Evolutionary conservation across 352 stramenopile genomes (phyloP).

Genomic region (Phytopythium cucurbitacearum): DNA sequence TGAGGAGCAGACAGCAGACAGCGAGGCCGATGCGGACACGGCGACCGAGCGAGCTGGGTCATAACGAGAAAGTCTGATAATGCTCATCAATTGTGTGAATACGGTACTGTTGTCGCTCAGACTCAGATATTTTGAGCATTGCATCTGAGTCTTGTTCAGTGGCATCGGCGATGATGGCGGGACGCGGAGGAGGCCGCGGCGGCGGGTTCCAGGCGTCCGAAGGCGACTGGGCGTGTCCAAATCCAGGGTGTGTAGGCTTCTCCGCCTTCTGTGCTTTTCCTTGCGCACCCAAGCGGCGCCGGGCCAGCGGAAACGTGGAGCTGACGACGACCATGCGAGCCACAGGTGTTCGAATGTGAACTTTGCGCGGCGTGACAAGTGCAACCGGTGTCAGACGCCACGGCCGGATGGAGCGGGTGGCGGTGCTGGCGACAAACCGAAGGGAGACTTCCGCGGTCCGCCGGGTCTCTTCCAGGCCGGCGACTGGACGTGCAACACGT

Average conservation of each 20-base stretch:
- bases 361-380: constrained; percentile 73
- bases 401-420: constrained; percentile 38
- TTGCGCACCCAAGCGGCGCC: not conserved
- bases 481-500: constrained; percentile 83
- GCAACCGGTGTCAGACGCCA: constrained; percentile 77
- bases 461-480: constrained; percentile 74
- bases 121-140: too few relatives aligned
- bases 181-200: constrained; percentile 24
- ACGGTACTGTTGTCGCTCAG: too few relatives aligned
- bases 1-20: not conserved
- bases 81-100: not conserved
- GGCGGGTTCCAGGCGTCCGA: constrained; percentile 55
- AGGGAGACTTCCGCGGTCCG: constrained; percentile 44
- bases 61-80: too few relatives aligned
- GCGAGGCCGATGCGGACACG: constrained; percentile 2
- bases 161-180: constrained; percentile 22
- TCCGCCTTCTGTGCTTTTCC: not conserved
- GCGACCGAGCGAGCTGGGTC: too few relatives aligned
- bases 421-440: constrained; percentile 15
- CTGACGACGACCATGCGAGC: too few relatives aligned
- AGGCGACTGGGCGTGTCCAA: constrained; percentile 80
- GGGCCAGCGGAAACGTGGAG: not conserved
- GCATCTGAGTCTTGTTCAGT: too few relatives aligned
- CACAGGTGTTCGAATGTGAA: constrained; percentile 79
- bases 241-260: constrained; percentile 43